phyloP scores from a whole-genome alignment of 768 basidiomycete species.

The Kondoa subrosea region DNA sequence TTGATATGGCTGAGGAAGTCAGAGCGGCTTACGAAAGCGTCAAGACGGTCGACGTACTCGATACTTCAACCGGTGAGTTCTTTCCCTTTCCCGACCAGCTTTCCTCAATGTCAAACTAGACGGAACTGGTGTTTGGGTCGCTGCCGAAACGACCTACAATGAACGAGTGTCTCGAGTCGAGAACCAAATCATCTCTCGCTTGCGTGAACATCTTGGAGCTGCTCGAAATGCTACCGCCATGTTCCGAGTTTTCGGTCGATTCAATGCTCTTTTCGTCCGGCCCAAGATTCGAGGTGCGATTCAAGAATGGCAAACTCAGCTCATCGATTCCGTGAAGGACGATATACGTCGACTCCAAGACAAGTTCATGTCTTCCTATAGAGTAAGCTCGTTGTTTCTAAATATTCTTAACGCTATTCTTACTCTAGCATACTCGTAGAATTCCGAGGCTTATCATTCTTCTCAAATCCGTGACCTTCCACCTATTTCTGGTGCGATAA shows the following conservation, averaged over 20 bases:
- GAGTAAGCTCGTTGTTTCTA: conserved; percentile 49
- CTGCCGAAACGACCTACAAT: conserved; percentile 93
- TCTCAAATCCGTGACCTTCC: conserved; percentile 96
- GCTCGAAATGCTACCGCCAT: conserved; percentile 97
- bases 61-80: conserved; percentile 70
- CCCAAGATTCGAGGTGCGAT: conserved; percentile 91
- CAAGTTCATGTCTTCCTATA: conserved; percentile 96
- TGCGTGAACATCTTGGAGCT: conserved; percentile 80
- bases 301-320: conserved; percentile 95
- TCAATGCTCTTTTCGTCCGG: conserved; percentile 88
- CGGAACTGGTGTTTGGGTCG: conserved; percentile 94
- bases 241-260: conserved; percentile 98
- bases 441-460: conserved; percentile 38
- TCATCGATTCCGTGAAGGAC: conserved; percentile 97
- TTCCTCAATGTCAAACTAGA: conserved; percentile 38
- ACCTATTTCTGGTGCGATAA: conserved; percentile 93
- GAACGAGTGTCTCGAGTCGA: conserved; percentile 93
- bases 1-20: conserved; percentile 98
- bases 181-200: conserved; percentile 88
- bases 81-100: not conserved
- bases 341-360: conserved; percentile 90
- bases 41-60: conserved; percentile 87
- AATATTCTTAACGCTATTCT: not conserved
- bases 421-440: not conserved
- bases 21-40: conserved; percentile 92